phyloP scores from a whole-genome alignment of 2,329 filamentous ascomycete species.

The Colletotrichum sp. region DNA sequence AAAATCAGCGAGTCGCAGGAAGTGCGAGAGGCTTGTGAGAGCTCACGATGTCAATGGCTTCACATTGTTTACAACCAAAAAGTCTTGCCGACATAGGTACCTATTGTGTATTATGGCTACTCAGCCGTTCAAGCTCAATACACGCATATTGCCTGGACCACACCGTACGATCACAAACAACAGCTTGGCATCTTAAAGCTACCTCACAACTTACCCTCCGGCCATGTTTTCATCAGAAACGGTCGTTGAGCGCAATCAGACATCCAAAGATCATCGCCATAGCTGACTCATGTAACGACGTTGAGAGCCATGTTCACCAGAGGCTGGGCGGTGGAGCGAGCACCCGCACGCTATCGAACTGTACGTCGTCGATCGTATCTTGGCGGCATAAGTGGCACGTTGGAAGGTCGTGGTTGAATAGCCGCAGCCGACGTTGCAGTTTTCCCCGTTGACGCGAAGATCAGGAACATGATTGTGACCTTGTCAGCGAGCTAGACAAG shows the following conservation, averaged over 20 bases:
- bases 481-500: not conserved
- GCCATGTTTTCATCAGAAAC: not conserved
- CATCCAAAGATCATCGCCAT: not conserved
- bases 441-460: not conserved
- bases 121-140: too few relatives aligned
- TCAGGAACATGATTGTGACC: not conserved
- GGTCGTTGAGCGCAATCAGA: not conserved
- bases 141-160: not conserved
- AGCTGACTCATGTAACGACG: not conserved
- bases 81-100: too few relatives aligned
- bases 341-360: not conserved
- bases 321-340: not conserved
- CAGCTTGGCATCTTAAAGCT: fast-evolving
- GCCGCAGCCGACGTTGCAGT: not conserved
- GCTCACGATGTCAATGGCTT: not conserved
- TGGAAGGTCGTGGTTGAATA: not conserved
- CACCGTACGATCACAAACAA: not conserved
- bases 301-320: not conserved
- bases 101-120: too few relatives aligned
- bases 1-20: not conserved
- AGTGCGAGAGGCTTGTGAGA: not conserved
- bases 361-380: not conserved
- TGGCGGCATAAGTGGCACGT: not conserved
- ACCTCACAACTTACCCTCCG: not conserved
- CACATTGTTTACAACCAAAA: not conserved